These are phyloP conservation scores for Dentipellis sp. DNA, from an alignment of 768 basidiomycete species.

Conservation along the genomic window DNA sequence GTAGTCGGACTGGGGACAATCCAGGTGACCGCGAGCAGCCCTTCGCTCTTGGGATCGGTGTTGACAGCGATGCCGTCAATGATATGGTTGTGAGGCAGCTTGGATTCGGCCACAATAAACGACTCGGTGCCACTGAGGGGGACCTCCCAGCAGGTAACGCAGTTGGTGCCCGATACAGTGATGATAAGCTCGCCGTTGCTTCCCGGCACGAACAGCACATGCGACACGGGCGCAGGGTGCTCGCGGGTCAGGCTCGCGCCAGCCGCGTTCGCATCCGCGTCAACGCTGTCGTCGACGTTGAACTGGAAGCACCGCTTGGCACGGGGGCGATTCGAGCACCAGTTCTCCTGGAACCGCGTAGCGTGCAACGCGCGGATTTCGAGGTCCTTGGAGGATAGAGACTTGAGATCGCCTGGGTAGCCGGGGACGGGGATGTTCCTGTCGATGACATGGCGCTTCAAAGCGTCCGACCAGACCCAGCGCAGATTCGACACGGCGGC, in stretches of 20 bases:
- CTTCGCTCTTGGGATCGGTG: slow-evolving; percentile 19
- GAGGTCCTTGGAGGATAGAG: slow-evolving; percentile 23
- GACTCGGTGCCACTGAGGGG: slow-evolving; percentile 24
- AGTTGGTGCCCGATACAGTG: slow-evolving; percentile 16
- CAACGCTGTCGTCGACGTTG: slow-evolving; percentile 7
- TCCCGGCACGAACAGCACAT: slow-evolving; percentile 23
- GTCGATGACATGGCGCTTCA: slow-evolving; percentile 24
- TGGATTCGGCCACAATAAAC: slow-evolving; percentile 23
- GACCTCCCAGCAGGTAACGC: slow-evolving; percentile 27
- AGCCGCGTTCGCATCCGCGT: slow-evolving; percentile 1
- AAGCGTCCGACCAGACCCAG: slow-evolving; percentile 28
- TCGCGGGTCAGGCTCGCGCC: not conserved
- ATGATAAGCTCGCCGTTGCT: slow-evolving; percentile 23
- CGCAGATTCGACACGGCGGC: slow-evolving; percentile 23
- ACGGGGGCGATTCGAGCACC: slow-evolving; percentile 21
- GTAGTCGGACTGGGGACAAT: not conserved
- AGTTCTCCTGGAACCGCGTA: slow-evolving; percentile 25
- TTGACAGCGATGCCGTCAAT: slow-evolving; percentile 23
- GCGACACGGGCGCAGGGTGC: slow-evolving; percentile 14
- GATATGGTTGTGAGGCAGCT: slow-evolving; percentile 1
- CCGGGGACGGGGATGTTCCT: slow-evolving; percentile 25
- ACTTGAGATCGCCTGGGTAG: slow-evolving; percentile 18
- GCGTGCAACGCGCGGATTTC: slow-evolving; percentile 27
- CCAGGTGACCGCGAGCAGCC: slow-evolving; percentile 16
- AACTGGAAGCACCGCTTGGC: slow-evolving; percentile 18